phyloP scores from a whole-genome alignment of 495 filamentous ascomycete species.

The Hypoxylon trugodes region DNA sequence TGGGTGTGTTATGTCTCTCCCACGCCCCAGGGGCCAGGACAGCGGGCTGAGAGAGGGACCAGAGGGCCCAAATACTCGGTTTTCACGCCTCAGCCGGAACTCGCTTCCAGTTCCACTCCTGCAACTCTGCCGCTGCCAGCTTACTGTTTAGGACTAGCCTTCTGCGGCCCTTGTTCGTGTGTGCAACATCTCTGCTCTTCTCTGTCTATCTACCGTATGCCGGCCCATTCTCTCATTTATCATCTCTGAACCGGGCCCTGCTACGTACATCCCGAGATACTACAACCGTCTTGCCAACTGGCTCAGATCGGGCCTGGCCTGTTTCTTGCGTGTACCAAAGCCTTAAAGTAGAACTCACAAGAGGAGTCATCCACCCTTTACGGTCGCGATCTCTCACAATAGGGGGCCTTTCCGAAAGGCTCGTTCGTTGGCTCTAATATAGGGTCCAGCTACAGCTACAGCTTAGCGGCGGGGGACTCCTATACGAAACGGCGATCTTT shows the following conservation, averaged over 20 bases:
- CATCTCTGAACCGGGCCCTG: conserved; percentile 30
- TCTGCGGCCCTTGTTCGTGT: conserved; percentile 29
- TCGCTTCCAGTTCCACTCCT: conserved; percentile 44
- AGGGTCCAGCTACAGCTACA: conserved; percentile 1
- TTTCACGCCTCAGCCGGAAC: conserved; percentile 43
- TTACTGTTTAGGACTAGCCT: conserved; percentile 41
- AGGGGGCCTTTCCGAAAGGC: conserved; percentile 7
- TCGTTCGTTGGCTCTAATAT: conserved; percentile 11
- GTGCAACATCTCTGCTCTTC: conserved; percentile 34
- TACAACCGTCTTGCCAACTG: conserved; percentile 25
- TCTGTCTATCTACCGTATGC: conserved; percentile 26
- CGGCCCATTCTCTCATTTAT: conserved; percentile 38
- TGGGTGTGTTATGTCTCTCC: conserved; percentile 31
- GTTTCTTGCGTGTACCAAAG: conserved; percentile 8
- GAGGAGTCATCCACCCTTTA: conserved; percentile 1
- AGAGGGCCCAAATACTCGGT: conserved; percentile 44
- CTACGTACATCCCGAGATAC: conserved; percentile 19
- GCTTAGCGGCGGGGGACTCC: conserved; percentile 2
- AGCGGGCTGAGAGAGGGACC: conserved; percentile 41
- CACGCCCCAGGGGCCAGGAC: conserved; percentile 44
- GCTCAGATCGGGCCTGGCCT: conserved; percentile 18
- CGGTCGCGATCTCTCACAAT: conserved; percentile 10
- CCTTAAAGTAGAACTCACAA: conserved; percentile 17
- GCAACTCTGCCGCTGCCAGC: conserved; percentile 39
- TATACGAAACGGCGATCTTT: conserved; percentile 4